Percentiles rank a stretch among this genome's conserved stretches.
phyloP scores from a whole-genome alignment of 2,329 filamentous ascomycete species.

The Cercospora beticola region DNA sequence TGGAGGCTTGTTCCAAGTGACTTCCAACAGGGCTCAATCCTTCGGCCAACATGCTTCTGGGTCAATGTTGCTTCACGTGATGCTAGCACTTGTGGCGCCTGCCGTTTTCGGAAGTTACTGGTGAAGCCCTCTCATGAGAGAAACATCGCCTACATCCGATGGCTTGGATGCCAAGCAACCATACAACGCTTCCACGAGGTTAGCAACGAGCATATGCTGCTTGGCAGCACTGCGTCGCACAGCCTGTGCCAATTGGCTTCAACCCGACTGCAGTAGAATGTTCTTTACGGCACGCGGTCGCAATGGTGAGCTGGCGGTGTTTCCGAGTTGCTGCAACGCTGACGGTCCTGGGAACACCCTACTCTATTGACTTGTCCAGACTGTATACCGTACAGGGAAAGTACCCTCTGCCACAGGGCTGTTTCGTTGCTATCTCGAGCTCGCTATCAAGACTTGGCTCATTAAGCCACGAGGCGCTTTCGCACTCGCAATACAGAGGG shows the following conservation, averaged over 20 bases:
- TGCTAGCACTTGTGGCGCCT: not conserved
- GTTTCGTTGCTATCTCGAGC: not conserved
- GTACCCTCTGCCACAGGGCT: not conserved
- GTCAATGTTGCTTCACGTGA: not conserved
- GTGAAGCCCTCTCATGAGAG: not conserved
- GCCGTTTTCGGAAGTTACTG: not conserved
- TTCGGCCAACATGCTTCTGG: not conserved
- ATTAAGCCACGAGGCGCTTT: not conserved
- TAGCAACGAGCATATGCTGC: not conserved
- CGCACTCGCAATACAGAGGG: not conserved
- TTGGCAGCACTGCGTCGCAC: not conserved
- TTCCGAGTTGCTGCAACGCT: not conserved
- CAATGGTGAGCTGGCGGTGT: not conserved
- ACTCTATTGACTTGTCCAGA: not conserved
- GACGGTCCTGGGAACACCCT: not conserved
- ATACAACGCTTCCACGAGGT: not conserved
- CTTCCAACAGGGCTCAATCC: not conserved
- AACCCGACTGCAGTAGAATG: not conserved
- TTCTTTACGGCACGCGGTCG: not conserved
- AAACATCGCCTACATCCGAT: not conserved
- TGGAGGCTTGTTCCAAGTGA: not conserved
- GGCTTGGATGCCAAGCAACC: not conserved
- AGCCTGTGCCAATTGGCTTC: not conserved
- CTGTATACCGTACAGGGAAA: not conserved
- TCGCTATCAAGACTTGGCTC: not conserved